phyloP scores from a whole-genome alignment of 805 yeast genomes.

The Yamadazyma laniorum region DNA sequence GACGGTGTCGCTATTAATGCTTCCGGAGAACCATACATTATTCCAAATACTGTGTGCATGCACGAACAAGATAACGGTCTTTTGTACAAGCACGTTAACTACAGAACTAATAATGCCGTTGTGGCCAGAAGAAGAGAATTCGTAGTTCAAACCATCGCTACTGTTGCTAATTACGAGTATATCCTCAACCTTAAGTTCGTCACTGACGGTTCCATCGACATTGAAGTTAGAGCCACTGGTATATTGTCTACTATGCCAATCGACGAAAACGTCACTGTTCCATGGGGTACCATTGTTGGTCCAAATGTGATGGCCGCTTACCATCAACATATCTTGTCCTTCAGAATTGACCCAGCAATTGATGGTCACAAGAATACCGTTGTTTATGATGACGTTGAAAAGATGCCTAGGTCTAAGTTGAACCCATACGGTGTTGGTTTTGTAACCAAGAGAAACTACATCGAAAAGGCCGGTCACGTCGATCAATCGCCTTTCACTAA shows the following conservation, averaged over 20 bases:
- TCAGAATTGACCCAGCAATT: conserved; percentile 78
- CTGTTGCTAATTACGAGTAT: conserved; percentile 84
- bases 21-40: conserved; percentile 58
- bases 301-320: conserved; percentile 81
- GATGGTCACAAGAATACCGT: conserved; percentile 81
- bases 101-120: conserved; percentile 68
- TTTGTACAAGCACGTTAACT: conserved; percentile 76
- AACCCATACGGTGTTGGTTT: conserved; percentile 75
- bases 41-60: conserved; percentile 73
- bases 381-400: conserved; percentile 64
- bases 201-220: conserved; percentile 74
- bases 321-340: conserved; percentile 78
- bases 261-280: conserved; percentile 63
- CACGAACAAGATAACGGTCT: conserved; percentile 80
- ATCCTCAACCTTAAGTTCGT: conserved; percentile 68
- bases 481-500: conserved; percentile 75
- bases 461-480: conserved; percentile 68
- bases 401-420: conserved; percentile 51
- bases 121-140: conserved; percentile 78
- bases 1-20: conserved; percentile 57
- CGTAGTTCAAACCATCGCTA: conserved; percentile 76
- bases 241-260: conserved; percentile 82
- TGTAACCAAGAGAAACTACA: conserved; percentile 56
- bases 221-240: conserved; percentile 85
- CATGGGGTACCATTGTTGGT: conserved; percentile 74